These are phyloP conservation scores for Coemansia sp. DNA, from an alignment of 192 early-diverging fungal genomes.

Conservation along the genomic window DNA sequence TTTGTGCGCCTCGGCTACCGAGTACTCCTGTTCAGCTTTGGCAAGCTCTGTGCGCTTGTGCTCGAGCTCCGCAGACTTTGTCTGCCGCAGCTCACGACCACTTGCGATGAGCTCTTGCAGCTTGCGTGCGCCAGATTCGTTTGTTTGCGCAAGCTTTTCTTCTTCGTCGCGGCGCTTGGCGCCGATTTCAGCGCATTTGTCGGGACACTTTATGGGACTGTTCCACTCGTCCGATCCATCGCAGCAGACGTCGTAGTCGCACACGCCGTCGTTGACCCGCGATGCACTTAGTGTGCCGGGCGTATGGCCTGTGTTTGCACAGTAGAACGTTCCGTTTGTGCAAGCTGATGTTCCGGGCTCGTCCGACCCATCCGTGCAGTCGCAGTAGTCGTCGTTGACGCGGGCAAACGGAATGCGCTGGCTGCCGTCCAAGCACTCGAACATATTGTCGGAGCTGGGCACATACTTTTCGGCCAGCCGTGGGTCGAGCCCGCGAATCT, in stretches of 20 bases:
- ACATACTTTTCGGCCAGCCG: conserved; percentile 15
- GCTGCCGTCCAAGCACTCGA: conserved; percentile 75
- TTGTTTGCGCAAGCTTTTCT: conserved; percentile 20
- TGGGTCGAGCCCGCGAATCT: conserved; percentile 43
- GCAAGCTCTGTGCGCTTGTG: conserved; percentile 14
- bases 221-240: conserved; percentile 92
- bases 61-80: conserved; percentile 21
- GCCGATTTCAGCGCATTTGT: conserved; percentile 72
- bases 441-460: conserved; percentile 31
- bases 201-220: conserved; percentile 59
- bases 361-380: conserved; percentile 92
- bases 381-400: conserved; percentile 98
- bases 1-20: conserved; percentile 33
- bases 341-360: conserved; percentile 97
- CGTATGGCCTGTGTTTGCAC: conserved; percentile 74
- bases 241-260: conserved; percentile 87
- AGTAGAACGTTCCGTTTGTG: conserved; percentile 75
- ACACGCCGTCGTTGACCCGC: conserved; percentile 92
- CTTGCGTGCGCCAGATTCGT: conserved; percentile 19
- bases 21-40: conserved; percentile 13
- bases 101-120: conserved; percentile 22
- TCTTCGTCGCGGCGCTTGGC: conserved; percentile 39
- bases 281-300: conserved; percentile 64
- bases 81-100: conserved; percentile 24
- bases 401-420: conserved; percentile 64